Evolutionary conservation across 176 grass and related monocot genomes (phyloP), one percentile per base, ranked within the genome.

Genomic region (Musa schizocarpa): DNA sequence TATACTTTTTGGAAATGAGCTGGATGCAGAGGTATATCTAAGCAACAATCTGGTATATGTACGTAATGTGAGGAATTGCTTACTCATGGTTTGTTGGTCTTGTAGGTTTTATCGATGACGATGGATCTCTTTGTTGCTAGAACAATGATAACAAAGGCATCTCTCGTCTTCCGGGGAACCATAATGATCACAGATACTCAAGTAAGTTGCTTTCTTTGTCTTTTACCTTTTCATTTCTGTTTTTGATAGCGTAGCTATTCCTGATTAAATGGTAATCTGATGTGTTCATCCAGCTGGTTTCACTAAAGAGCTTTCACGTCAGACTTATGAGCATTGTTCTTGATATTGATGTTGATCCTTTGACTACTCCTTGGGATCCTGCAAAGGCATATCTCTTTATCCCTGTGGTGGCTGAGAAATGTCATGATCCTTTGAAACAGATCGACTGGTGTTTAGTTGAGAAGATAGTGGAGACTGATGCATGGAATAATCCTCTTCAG

Each of bases 71-170:
- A 65, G 13, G 53, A 9, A 50, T 63, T 27, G 10, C 23, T 13
- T 76, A 7, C 75, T 54, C 20, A 84, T 57, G 69, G 77, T 34
- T 61, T 77, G 21, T 74, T 50, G 0, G 13, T 74, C 76, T 90
- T 91, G 52, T 80, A 98, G 95, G 95, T 98, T 91, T 89, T 98
- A 91, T 94, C 95, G 90, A 98, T 79, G 82, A 84, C 84, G 74
- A 94, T 98, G 84, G 95, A 94, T 98, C 95, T 98, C 90, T 98
- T 98, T 98, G 95, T 98, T 93, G 88, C 95, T 79, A 90, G 90
- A 84, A 98, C 86, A 63, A 91, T 98, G 91, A 89, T 98, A 87
- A 98, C 95, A 91, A 94, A 94, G 88, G 90, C 95, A 98, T 98
- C 95, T 98, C 88, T 98, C 76, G 90, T 94, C 77, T 91, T 82